Evolutionary conservation across 495 filamentous ascomycete genomes (phyloP).

Genomic region (Aspergillus wentii): DNA sequence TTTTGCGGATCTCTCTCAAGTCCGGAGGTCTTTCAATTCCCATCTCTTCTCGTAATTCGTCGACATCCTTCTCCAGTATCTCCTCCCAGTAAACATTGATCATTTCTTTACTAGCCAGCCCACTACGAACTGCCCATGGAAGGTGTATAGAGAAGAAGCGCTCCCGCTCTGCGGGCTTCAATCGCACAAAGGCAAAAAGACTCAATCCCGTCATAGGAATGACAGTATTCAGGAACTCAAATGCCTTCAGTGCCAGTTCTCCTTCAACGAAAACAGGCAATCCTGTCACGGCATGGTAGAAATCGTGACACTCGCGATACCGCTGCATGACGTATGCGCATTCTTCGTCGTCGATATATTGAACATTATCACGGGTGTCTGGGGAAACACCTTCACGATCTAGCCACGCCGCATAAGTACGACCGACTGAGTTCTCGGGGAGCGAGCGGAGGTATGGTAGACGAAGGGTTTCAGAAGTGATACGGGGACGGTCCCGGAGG

Average conservation of each 20-base stretch:
- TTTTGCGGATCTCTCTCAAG: slow-evolving; percentile 71
- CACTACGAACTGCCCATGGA: slow-evolving; percentile 89
- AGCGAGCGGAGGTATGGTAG: slow-evolving; percentile 67
- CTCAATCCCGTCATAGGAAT: slow-evolving; percentile 93
- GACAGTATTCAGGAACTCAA: slow-evolving; percentile 91
- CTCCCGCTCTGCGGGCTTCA: slow-evolving; percentile 71
- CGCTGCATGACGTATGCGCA: slow-evolving; percentile 99
- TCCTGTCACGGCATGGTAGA: slow-evolving; percentile 94
- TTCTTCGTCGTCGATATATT: slow-evolving; percentile 90
- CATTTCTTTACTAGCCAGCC: slow-evolving; percentile 68
- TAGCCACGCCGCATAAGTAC: slow-evolving; percentile 79
- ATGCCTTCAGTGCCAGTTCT: slow-evolving; percentile 90
- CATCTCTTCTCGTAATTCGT: slow-evolving; percentile 64
- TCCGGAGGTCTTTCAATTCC: slow-evolving; percentile 88
- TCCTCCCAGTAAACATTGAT: slow-evolving; percentile 99
- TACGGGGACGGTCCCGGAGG: slow-evolving; percentile 82
- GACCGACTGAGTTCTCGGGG: slow-evolving; percentile 73
- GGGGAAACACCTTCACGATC: slow-evolving; percentile 89
- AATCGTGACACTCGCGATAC: slow-evolving; percentile 96
- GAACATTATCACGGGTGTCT: slow-evolving; percentile 75
- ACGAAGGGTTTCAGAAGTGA: slow-evolving; percentile 71
- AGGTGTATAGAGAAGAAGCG: slow-evolving; percentile 72
- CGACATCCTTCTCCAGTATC: slow-evolving; percentile 79
- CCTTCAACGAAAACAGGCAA: slow-evolving; percentile 90
- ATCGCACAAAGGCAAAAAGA: slow-evolving; percentile 59